Evolutionary conservation across 176 grass and related monocot genomes (phyloP), one percentile per base, ranked within the genome.

Genomic region (Zoysia pacifica): DNA sequence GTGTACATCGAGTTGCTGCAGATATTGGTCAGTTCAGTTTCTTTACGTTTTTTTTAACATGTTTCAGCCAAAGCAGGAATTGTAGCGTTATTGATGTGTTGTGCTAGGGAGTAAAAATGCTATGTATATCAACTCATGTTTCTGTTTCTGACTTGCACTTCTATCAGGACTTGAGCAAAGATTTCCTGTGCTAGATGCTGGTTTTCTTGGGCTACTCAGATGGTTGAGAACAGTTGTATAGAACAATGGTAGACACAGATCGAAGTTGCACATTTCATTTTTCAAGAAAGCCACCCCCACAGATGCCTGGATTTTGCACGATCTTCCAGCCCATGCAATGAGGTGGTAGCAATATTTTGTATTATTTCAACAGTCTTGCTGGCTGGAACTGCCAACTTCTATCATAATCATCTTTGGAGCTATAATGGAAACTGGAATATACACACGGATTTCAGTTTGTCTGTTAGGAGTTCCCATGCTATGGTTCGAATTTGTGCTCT

Each of bases 1-100:
- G 94, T 97, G 94, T 65, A 87, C 94, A 94, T 62, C 87, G 94
- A 81, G 94, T 97, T 80, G 91, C 94, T 85, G 94, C 91, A 76
- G 94, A 97, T 87, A 90, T 97, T 46, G 94, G 94, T 97, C 81
- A 79, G 47, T 72, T 49, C 10, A 79, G 56, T 36, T 79, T 64
- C 42, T 40, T 41, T 44, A 16, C 51, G 38, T 48, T 75, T 79
- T 70, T 53, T 37, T 38, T 63, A 19, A 8, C 63, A 50, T 58
- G 49, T 70, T 80, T 54, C 6, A 69, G 28, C 35, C 39, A 44
- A 41, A 45, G 41, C 20, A 69, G 14, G 4, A n/a, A 13, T 73
- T 59, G 16, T 45, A 20, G 0, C 14, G 13, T 44, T 40, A n/a
- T 40, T 50, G 56, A 79, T 83, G 35, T 56, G 44, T 48, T 43